Evolutionary conservation across 139 green algal species (phyloP), one percentile per base, ranked within the genome.

Genomic region (Pleodorina starrii): DNA sequence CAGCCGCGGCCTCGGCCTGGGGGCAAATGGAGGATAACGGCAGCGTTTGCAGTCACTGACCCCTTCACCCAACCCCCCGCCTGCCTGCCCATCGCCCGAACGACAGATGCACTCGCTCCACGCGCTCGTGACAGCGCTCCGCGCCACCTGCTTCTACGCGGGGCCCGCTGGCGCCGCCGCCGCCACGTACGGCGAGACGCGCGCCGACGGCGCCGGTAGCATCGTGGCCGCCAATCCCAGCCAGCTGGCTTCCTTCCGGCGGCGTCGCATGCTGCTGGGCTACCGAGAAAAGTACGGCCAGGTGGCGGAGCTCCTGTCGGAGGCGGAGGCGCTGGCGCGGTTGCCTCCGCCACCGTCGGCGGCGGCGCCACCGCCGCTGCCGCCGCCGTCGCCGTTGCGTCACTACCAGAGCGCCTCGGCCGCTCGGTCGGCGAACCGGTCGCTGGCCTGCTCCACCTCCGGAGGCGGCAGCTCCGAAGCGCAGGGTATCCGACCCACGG

Each of bases 41-140:
- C n/a, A n/a, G n/a, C n/a, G n/a, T n/a, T n/a, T n/a, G n/a, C n/a
- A n/a, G n/a, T n/a, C n/a, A n/a, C n/a, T n/a, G n/a, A n/a, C n/a
- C n/a, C n/a, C n/a, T n/a, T n/a, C n/a, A n/a, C n/a, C n/a, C n/a
- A n/a, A n/a, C n/a, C n/a, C n/a, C n/a, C n/a, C n/a, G n/a, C n/a
- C n/a, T n/a, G n/a, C n/a, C n/a, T n/a, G n/a, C n/a, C n/a, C n/a
- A n/a, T n/a, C n/a, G n/a, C n/a, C n/a, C n/a, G n/a, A n/a, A n/a
- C 68, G 16, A 2, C 82, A 88, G 83, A 14, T 88, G 46, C 83
- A 88, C 32, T 88, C 83, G 5, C 83, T 88, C 1, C n/a, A 88
- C 69, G 23, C 83, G 27, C 68, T 88, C 27, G 38, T 88, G 3
- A 23, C 46, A 7, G 66, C 43, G 14, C 44, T 88, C 6, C 83